Conservation (phyloP, 169 alveolate species). For the Eimeria zaria region DNA sequence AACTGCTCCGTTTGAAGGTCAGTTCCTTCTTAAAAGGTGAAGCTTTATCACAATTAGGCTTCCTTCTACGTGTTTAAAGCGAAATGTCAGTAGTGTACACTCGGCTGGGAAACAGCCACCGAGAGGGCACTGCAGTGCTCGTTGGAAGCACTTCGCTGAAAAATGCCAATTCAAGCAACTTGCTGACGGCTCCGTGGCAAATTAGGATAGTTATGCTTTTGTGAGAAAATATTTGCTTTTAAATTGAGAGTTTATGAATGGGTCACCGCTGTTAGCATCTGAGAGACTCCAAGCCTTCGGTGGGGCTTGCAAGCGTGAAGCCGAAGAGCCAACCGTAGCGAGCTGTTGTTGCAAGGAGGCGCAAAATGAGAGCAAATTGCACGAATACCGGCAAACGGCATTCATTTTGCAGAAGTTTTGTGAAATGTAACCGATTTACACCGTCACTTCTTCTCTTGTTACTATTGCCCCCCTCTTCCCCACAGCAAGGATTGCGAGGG, state of each 20-base stretch:
- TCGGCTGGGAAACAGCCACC: slow-evolving; percentile 23
- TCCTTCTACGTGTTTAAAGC: neutral
- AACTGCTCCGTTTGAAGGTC: slow-evolving; percentile 8
- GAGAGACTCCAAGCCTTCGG: slow-evolving; percentile 41
- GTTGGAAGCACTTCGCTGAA: slow-evolving; percentile 26
- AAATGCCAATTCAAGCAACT: slow-evolving; percentile 13
- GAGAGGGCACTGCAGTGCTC: slow-evolving; percentile 57
- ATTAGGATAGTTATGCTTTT: neutral
- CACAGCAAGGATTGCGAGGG: neutral
- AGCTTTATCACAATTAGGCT: neutral
- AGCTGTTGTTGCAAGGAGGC: neutral
- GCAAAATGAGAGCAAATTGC: neutral
- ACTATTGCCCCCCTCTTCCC: slow-evolving; percentile 29
- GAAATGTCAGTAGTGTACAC: slow-evolving; percentile 2
- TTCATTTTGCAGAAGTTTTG: neutral
- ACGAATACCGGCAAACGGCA: neutral
- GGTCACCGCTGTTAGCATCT: neutral
- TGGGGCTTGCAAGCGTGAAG: slow-evolving; percentile 40
- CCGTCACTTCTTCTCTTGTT: slow-evolving; percentile 21
- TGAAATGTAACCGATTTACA: neutral
- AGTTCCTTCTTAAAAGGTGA: neutral
- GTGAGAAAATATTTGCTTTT: neutral
- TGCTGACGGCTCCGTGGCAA: slow-evolving; percentile 2
- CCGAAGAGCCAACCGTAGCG: neutral
- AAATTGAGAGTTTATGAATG: neutral